Conservation (phyloP, 345 rosid species). For the Linum trigynum region DNA sequence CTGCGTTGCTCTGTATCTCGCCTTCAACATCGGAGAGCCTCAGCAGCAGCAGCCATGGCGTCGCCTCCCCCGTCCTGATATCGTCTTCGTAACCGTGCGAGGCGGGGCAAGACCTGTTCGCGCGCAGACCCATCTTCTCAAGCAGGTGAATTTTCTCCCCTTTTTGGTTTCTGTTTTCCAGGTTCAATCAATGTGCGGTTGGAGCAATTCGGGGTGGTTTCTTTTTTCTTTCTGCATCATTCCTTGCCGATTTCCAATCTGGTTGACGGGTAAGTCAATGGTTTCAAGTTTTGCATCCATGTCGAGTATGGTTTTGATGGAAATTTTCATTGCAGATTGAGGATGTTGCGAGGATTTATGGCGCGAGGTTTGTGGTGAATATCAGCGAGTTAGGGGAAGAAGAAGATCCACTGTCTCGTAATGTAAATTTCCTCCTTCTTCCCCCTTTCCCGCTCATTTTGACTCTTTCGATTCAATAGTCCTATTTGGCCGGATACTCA, state of each 20-base stretch:
- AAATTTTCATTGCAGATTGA: slow-evolving; percentile 38
- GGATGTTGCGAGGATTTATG: slow-evolving; percentile 39
- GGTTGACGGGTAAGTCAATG: too few species aligned
- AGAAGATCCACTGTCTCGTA: slow-evolving; percentile 48
- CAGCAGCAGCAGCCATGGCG: slow-evolving; percentile 14
- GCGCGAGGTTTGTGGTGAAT: slow-evolving; percentile 50
- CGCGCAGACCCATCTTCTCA: slow-evolving; percentile 51
- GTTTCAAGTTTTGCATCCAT: too few species aligned
- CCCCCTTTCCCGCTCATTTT: not conserved
- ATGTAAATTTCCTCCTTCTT: slow-evolving; percentile 31
- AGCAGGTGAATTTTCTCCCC: slow-evolving; percentile 33
- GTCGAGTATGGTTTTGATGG: not conserved
- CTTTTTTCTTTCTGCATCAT: not conserved
- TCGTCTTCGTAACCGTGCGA: slow-evolving; percentile 52
- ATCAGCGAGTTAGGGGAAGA: slow-evolving; percentile 46
- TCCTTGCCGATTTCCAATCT: too few species aligned
- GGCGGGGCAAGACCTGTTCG: slow-evolving; percentile 44
- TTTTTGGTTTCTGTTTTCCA: slow-evolving; percentile 1
- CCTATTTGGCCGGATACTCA: too few species aligned
- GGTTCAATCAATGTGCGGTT: too few species aligned
- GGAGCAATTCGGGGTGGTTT: too few species aligned
- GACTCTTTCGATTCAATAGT: not conserved
- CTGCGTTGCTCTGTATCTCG: slow-evolving; percentile 44
- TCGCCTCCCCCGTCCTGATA: slow-evolving; percentile 18
- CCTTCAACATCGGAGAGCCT: slow-evolving; percentile 52